Base-by-base conservation (phyloP, 2,329 filamentous ascomycete genomes). In the Phialophora expanda region DNA sequence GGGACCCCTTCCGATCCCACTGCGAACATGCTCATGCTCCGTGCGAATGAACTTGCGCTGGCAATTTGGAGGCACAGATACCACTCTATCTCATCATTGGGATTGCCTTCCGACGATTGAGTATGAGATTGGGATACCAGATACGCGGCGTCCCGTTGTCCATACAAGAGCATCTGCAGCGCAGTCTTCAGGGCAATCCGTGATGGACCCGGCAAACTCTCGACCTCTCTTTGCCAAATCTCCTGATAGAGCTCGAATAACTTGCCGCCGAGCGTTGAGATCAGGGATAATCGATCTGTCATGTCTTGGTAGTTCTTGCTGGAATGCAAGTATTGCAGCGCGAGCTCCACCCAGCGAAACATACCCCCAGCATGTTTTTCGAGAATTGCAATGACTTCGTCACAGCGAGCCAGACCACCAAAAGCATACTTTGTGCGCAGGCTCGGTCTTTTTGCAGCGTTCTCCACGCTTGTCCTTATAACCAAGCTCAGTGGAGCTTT, bases 271-370 rank as follows among this genome's bases (percentile, higher is more conserved):
- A 48, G 22, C 1, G 6, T 22, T 22, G 44, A 48, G n/a, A 48
- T 22, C 22, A 7, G 17, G 6, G 44, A n/a, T 17, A 48, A 11
- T 22, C 44, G 44, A 48, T 48, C 22, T n/a, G n/a, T 48, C 44
- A 48, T 20, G 44, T 48, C 44, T 3, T 48, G 44, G 22, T 20
- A 48, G n/a, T 48, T 48, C 22, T 48, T 48, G 44, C 44, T 48
- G 44, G 44, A 48, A 48, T 48, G 17, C 44, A 48, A 22, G 44
- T 48, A 48, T 48, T n/a, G n/a, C 44, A 48, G 44, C 22, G 44
- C 44, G 44, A 48, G 17, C n/a, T 48, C 44, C 17, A 22, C 17
- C 44, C 44, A 48, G 22, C 44, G 44, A 48, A 48, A 48, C 44
- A 48, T 48, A 22, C 44, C 44, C 11, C 22, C 22, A n/a, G 44